Conservation (phyloP, 78 protist species). For the Cavenderia fasciculata region DNA sequence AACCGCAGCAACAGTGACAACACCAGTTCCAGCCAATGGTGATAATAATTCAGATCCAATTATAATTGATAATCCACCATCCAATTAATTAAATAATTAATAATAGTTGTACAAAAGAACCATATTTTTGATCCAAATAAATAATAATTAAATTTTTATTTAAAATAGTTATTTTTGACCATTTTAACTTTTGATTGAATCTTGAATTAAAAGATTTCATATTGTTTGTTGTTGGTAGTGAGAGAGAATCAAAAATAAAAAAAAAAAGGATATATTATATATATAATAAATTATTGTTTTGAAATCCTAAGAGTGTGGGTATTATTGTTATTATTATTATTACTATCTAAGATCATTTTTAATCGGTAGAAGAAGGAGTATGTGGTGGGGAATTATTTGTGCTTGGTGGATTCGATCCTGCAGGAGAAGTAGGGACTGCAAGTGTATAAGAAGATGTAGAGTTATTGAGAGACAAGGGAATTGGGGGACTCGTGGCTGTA, state of each 20-base stretch:
- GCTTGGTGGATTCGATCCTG: neutral
- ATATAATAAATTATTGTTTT: too few relatives aligned
- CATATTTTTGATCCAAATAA: neutral
- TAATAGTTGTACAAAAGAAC: neutral
- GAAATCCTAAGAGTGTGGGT: too few relatives aligned
- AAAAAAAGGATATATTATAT: neutral
- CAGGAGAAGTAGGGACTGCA: neutral
- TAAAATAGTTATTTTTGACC: too few relatives aligned
- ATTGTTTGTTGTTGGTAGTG: too few relatives aligned
- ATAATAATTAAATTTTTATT: neutral
- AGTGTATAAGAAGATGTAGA: slow-evolving; percentile 14
- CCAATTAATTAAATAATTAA: neutral
- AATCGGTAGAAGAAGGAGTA: neutral
- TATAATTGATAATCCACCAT: too few relatives aligned
- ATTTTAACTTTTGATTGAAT: too few relatives aligned
- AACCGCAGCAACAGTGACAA: neutral
- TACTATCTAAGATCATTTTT: neutral
- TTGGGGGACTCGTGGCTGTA: neutral
- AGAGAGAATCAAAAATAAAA: too few relatives aligned
- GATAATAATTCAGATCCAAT: too few relatives aligned
- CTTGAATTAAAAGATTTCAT: too few relatives aligned
- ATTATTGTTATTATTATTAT: neutral
- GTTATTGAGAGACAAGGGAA: neutral
- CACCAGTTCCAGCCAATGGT: neutral
- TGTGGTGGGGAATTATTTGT: slow-evolving; percentile 2